Base-by-base conservation (phyloP, 2,329 filamentous ascomycete genomes). In the Didymella exigua region DNA sequence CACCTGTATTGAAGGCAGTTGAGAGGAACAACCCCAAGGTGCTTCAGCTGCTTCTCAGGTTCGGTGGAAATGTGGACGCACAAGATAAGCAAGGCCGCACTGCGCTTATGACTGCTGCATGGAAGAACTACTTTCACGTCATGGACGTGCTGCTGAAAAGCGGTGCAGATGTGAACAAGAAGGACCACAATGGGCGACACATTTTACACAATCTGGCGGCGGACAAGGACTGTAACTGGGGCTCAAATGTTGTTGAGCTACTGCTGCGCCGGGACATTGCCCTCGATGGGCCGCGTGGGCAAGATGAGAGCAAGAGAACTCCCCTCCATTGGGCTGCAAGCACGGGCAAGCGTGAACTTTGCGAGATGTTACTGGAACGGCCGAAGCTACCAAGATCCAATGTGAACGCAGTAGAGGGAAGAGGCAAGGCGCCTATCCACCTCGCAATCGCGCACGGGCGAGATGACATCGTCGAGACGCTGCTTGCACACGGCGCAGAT, bases 251-350 rank as follows among this genome's bases (percentile, higher is more conserved):
- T 16, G 73, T 81, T 16, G 66, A 71, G 14, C 50, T 78, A 44
- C 55, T 82, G 31, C 58, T 81, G 41, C 60, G 66, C 18, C 75
- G 74, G 4, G 66, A 72, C 19, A 76, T 77, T 54, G 61, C 68
- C 10, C 66, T 81, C 26, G 77, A 80, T 57, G 77, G 75, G 6
- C 61, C 63, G 4, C 66, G 67, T 1, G 76, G 74, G 0, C 71
- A 73, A 24, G 79, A 82, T 62, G 75, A 76, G 46, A 66, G 80
- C 19, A 79, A 79, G 9, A 77, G 84, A 11, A 83, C 81, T 26
- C 80, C 84, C 2, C 67, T 86, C 36, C 78, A 85, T 56, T 86
- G 83, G 83, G 83, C 84, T 1, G 84, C 82, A 30, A 82, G 81
- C 21, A 84, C 83, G 38, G 81, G 81, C 16, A 84, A 85, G 62